A percentile compares a stretch with the other conserved stretches of the same genome.
These are phyloP conservation scores for Lantana camara DNA, from an alignment of 257 asterid species.

Conservation along the genomic window DNA sequence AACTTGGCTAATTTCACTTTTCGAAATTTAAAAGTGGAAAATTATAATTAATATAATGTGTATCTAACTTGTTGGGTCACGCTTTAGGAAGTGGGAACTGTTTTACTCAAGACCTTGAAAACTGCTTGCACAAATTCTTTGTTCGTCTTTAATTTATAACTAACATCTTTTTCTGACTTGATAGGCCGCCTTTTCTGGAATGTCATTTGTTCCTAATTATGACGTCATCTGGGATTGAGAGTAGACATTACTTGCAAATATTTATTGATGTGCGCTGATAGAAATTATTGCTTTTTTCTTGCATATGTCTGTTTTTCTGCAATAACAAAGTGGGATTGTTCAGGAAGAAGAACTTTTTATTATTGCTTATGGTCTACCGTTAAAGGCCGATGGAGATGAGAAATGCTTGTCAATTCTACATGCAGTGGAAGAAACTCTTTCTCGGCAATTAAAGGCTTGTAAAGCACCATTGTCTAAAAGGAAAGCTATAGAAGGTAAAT, in stretches of 20 bases:
- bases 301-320: conserved; percentile 1
- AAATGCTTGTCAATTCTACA: conserved; percentile 87
- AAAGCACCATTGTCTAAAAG: conserved; percentile 69
- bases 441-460: conserved; percentile 93
- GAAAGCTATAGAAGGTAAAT: conserved; percentile 72
- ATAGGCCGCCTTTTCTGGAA: not conserved
- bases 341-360: conserved; percentile 97
- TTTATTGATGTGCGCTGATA: too few species aligned
- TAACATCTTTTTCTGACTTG: not conserved
- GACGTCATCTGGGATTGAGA: too few species aligned
- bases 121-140: too few species aligned
- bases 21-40: too few species aligned
- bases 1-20: not conserved
- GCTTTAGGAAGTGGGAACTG: too few species aligned
- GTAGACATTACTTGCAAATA: too few species aligned
- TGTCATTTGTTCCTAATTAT: too few species aligned
- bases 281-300: not conserved
- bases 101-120: too few species aligned
- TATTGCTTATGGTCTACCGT: conserved; percentile 88
- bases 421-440: conserved; percentile 90
- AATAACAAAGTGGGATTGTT: conserved; percentile 11
- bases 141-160: too few species aligned
- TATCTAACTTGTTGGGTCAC: not conserved
- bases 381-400: conserved; percentile 91
- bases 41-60: not conserved